phyloP scores from a whole-genome alignment of 1,284 basidiomycete genomes.

The Volvariella volvacea region DNA sequence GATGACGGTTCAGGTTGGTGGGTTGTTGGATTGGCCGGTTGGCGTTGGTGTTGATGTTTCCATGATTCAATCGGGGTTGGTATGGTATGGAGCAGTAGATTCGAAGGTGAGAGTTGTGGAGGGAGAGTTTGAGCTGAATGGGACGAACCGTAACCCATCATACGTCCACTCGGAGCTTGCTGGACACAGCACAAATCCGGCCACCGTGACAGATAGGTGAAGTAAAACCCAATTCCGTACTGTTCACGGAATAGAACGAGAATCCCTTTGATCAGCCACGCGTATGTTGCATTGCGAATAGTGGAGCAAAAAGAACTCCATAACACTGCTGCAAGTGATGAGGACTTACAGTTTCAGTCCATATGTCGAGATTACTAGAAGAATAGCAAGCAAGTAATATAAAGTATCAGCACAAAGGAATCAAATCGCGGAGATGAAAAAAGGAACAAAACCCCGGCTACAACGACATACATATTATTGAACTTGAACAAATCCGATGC shows the following conservation, averaged over 20 bases:
- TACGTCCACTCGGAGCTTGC: conserved; percentile 68
- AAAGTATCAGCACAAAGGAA: too few species aligned
- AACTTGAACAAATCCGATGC: conserved; percentile 88
- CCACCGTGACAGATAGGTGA: conserved; percentile 84
- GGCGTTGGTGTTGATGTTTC: conserved; percentile 4
- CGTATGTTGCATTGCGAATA: too few species aligned
- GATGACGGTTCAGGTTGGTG: too few species aligned
- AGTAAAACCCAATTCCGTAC: conserved; percentile 85
- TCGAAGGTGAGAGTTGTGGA: background rate
- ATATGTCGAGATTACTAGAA: conserved; percentile 81
- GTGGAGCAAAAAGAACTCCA: too few species aligned
- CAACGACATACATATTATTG: conserved; percentile 69
- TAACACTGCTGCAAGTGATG: too few species aligned
- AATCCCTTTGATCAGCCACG: conserved; percentile 1
- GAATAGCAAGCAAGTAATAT: conserved; percentile 2
- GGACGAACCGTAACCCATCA: conserved; percentile 83
- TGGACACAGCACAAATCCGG: conserved; percentile 83
- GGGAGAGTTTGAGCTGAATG: conserved; percentile 4
- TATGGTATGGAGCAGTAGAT: background rate
- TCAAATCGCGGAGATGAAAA: conserved; percentile 2
- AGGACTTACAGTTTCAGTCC: conserved; percentile 81
- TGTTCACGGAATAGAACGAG: too few species aligned
- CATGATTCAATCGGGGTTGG: background rate
- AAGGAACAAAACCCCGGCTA: background rate
- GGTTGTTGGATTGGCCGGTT: too few species aligned